A percentile compares a stretch with the other conserved stretches of the same genome.
phyloP scores from a whole-genome alignment of 345 rosid species.

The Heritiera littoralis region DNA sequence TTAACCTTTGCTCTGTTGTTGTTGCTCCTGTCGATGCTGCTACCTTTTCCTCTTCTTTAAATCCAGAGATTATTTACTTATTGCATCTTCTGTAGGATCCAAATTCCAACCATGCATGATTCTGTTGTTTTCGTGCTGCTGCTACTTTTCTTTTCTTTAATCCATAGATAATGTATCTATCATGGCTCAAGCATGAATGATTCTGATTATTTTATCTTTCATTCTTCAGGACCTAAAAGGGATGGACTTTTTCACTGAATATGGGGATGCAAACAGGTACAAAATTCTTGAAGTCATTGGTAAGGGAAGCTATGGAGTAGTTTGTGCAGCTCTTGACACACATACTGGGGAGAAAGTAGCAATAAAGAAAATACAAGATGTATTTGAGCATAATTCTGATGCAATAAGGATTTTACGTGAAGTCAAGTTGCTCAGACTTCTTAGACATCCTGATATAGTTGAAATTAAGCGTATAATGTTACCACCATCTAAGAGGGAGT shows the following conservation, averaged over 20 bases:
- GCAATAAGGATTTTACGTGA: slow-evolving; percentile 86
- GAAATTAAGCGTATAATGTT: slow-evolving; percentile 94
- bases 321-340: slow-evolving; percentile 94
- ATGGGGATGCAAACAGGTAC: slow-evolving; percentile 93
- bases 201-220: background rate
- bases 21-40: background rate
- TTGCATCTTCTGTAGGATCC: background rate
- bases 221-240: slow-evolving; percentile 52
- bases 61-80: background rate
- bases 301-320: slow-evolving; percentile 98
- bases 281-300: slow-evolving; percentile 86
- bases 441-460: slow-evolving; percentile 92
- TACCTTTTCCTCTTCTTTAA: background rate
- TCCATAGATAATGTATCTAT: background rate
- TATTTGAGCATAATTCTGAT: slow-evolving; percentile 89
- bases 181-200: slow-evolving; percentile 12
- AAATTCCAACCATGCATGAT: background rate
- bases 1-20: background rate
- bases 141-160: background rate
- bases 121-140: background rate
- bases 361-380: slow-evolving; percentile 86
- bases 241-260: slow-evolving; percentile 88
- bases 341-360: slow-evolving; percentile 95
- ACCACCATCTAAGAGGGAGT: slow-evolving; percentile 93
- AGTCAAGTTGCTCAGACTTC: slow-evolving; percentile 87